phyloP scores from a whole-genome alignment of 2,329 filamentous ascomycete genomes.

The Thermothelomyces thermophilus region DNA sequence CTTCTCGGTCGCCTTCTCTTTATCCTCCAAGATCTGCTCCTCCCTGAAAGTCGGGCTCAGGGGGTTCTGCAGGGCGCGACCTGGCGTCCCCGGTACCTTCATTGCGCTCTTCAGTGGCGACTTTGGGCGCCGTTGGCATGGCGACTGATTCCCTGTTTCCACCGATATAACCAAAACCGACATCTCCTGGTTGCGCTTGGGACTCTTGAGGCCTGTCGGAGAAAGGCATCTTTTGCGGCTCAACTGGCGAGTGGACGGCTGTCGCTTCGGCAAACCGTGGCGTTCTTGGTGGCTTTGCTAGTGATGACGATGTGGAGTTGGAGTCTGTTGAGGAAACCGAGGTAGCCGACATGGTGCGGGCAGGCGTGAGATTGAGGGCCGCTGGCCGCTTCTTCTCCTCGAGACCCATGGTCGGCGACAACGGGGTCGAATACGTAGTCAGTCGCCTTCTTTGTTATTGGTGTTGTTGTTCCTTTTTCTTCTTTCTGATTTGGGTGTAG shows the following conservation, averaged over 20 bases:
- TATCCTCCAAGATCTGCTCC: slow-evolving; percentile 80
- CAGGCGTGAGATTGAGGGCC: slow-evolving; percentile 48
- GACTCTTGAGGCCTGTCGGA: slow-evolving; percentile 49
- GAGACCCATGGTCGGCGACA: slow-evolving; percentile 20
- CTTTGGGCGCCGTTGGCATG: slow-evolving; percentile 61
- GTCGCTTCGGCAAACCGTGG: slow-evolving; percentile 79
- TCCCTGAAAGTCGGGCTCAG: slow-evolving; percentile 88
- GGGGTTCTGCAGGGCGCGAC: slow-evolving; percentile 64
- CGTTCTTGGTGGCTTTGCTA: slow-evolving; percentile 60
- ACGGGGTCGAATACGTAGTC: slow-evolving; percentile 30
- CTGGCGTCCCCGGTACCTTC: slow-evolving; percentile 78
- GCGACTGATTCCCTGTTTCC: slow-evolving; percentile 50
- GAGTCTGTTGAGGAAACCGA: slow-evolving; percentile 40
- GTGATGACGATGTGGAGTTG: slow-evolving; percentile 47
- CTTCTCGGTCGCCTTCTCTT: slow-evolving; percentile 73
- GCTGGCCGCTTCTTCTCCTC: slow-evolving; percentile 52
- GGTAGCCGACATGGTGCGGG: slow-evolving; percentile 34
- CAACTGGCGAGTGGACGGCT: slow-evolving; percentile 68
- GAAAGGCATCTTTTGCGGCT: slow-evolving; percentile 48
- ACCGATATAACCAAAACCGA: slow-evolving; percentile 88
- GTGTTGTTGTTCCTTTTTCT: slow-evolving; percentile 16
- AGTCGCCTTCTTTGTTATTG: slow-evolving; percentile 20
- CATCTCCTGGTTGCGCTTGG: slow-evolving; percentile 70
- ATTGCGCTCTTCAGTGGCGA: slow-evolving; percentile 85
- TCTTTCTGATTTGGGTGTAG: not conserved